phyloP scores from a whole-genome alignment of 2,329 filamentous ascomycete genomes.

The Ophiocordyceps camponoti-saundersi region DNA sequence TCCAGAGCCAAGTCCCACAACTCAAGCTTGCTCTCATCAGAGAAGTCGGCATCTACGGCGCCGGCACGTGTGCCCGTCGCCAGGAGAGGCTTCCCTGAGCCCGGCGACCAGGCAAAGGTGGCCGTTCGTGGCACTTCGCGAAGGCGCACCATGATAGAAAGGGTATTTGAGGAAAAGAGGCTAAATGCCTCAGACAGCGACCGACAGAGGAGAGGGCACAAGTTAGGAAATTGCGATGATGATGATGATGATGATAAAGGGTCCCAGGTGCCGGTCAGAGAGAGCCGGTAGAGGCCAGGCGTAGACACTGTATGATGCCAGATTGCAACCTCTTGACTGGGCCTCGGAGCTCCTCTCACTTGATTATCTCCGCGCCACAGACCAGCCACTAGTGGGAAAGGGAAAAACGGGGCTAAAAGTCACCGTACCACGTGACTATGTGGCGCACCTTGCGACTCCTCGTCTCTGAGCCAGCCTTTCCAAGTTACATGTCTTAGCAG shows the following conservation, averaged over 20 bases:
- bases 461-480: too few species aligned
- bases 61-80: conserved; percentile 90
- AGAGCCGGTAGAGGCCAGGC: conserved; percentile 2
- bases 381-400: not conserved
- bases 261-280: conserved; percentile 14
- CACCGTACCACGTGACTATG: not conserved
- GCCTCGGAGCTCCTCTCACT: not conserved
- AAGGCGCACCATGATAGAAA: conserved; percentile 69
- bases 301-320: conserved; percentile 20
- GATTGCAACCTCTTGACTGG: conserved; percentile 20
- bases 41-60: conserved; percentile 93
- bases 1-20: conserved; percentile 88
- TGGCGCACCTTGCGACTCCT: not conserved
- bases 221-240: conserved; percentile 2
- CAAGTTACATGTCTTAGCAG: not conserved
- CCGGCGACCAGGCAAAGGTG: conserved; percentile 92
- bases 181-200: conserved; percentile 1
- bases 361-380: not conserved
- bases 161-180: conserved; percentile 3
- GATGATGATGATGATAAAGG: conserved; percentile 7
- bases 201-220: conserved; percentile 1
- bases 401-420: not conserved
- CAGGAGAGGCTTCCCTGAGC: conserved; percentile 59
- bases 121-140: conserved; percentile 94
- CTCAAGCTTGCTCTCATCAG: conserved; percentile 90